These are phyloP conservation scores for Amanita muscaria DNA, from an alignment of 768 basidiomycete species.

Conservation along the genomic window DNA sequence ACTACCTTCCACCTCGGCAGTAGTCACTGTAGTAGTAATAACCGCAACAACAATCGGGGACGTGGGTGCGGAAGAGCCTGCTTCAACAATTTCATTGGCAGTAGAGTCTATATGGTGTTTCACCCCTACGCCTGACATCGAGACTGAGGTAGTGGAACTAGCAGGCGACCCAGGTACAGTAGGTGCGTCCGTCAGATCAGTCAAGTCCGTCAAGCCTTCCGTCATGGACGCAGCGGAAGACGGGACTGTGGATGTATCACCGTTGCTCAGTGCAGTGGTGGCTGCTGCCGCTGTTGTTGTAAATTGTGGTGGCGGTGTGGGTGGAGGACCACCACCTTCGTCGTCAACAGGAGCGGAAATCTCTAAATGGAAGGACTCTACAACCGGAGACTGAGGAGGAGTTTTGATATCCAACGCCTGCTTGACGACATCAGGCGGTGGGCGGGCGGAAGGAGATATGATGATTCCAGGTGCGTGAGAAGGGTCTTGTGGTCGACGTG, in stretches of 20 bases:
- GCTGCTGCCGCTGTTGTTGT: neutral
- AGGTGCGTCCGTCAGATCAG: constrained; percentile 30
- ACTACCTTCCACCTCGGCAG: neutral
- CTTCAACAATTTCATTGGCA: too few relatives aligned
- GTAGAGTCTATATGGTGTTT: too few relatives aligned
- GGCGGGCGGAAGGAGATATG: constrained; percentile 54
- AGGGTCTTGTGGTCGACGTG: constrained; percentile 59
- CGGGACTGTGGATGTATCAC: constrained; percentile 22
- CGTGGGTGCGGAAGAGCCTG: too few relatives aligned
- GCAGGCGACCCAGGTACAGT: constrained; percentile 50
- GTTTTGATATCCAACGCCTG: constrained; percentile 45
- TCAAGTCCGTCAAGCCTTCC: constrained; percentile 21
- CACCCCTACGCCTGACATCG: constrained; percentile 16
- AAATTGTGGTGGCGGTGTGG: too few relatives aligned
- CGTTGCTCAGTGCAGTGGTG: too few relatives aligned
- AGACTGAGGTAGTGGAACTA: constrained; percentile 54
- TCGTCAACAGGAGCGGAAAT: too few relatives aligned
- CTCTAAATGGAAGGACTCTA: constrained; percentile 13
- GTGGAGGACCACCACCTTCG: neutral
- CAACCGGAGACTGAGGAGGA: constrained; percentile 36
- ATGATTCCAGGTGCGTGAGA: constrained; percentile 60
- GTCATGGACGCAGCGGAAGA: constrained; percentile 36
- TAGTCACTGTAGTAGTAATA: too few relatives aligned
- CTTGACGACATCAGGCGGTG: constrained; percentile 49
- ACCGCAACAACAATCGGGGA: too few relatives aligned